phyloP scores from a whole-genome alignment of 129 eudicot species.

The Sambucus nigra region DNA sequence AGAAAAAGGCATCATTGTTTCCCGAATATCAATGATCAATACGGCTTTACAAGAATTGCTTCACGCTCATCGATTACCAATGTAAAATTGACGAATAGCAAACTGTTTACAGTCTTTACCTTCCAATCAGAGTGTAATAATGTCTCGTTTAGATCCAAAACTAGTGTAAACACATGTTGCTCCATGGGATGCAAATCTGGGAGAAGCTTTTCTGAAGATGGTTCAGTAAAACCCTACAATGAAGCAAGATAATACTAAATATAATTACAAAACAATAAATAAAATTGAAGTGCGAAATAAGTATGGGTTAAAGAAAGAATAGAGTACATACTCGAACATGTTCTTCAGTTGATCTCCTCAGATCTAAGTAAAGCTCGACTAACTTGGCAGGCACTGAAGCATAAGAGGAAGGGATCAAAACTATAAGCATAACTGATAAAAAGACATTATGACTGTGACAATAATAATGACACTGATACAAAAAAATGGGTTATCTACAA shows the following conservation, averaged over 20 bases:
- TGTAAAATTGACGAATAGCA: neutral
- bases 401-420: slow-evolving; percentile 1
- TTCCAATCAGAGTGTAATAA: slow-evolving; percentile 85
- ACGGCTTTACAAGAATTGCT: no score
- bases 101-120: slow-evolving; percentile 27
- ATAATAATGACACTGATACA: neutral
- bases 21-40: neutral
- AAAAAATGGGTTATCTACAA: neutral
- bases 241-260: slow-evolving; percentile 3
- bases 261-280: neutral
- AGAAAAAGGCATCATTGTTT: neutral
- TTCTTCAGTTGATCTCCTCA: slow-evolving; percentile 74
- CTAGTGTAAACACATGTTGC: slow-evolving; percentile 80
- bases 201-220: slow-evolving; percentile 74
- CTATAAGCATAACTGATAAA: neutral
- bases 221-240: slow-evolving; percentile 76
- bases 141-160: slow-evolving; percentile 82
- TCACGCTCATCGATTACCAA: no score
- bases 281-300: neutral
- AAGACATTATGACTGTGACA: neutral
- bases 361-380: slow-evolving; percentile 61
- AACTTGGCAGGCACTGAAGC: slow-evolving; percentile 71
- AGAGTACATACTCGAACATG: slow-evolving; percentile 50
- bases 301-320: neutral
- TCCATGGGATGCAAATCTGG: slow-evolving; percentile 89